A percentile compares a stretch with the other conserved stretches of the same genome.
phyloP scores from a whole-genome alignment of 345 rosid species.

The Trapa incisa region DNA sequence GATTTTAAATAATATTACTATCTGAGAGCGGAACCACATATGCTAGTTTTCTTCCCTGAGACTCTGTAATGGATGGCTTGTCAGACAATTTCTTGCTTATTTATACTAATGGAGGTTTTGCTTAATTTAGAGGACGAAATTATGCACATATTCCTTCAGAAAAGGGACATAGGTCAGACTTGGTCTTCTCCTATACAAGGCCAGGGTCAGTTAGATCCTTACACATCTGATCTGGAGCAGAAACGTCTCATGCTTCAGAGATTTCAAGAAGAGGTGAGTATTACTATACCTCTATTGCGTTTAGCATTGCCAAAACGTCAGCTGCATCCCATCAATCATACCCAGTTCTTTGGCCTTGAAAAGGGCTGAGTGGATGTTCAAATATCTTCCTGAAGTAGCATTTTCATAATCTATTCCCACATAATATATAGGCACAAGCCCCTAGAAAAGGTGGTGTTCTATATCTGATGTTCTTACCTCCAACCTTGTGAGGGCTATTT shows the following conservation, averaged over 20 bases:
- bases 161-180: slow-evolving; percentile 86
- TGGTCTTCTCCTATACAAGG: slow-evolving; percentile 17
- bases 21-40: no score
- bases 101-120: not conserved
- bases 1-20: no score
- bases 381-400: not conserved
- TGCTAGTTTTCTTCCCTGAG: slow-evolving; percentile 15
- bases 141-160: slow-evolving; percentile 77
- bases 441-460: not conserved
- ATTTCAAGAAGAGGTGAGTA: slow-evolving; percentile 83
- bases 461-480: not conserved
- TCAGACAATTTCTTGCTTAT: not conserved
- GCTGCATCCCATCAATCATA: not conserved
- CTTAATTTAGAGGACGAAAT: slow-evolving; percentile 52
- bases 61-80: slow-evolving; percentile 18
- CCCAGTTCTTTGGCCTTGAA: not conserved
- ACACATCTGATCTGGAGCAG: slow-evolving; percentile 63
- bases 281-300: not conserved
- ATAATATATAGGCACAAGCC: not conserved
- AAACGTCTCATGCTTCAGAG: slow-evolving; percentile 83
- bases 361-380: not conserved
- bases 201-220: slow-evolving; percentile 57
- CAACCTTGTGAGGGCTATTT: not conserved
- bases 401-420: not conserved
- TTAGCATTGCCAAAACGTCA: not conserved